Percentiles rank a stretch among this genome's conserved stretches.
phyloP scores from a whole-genome alignment of 495 filamentous ascomycete species.

The Diplogelasinospora grovesii region DNA sequence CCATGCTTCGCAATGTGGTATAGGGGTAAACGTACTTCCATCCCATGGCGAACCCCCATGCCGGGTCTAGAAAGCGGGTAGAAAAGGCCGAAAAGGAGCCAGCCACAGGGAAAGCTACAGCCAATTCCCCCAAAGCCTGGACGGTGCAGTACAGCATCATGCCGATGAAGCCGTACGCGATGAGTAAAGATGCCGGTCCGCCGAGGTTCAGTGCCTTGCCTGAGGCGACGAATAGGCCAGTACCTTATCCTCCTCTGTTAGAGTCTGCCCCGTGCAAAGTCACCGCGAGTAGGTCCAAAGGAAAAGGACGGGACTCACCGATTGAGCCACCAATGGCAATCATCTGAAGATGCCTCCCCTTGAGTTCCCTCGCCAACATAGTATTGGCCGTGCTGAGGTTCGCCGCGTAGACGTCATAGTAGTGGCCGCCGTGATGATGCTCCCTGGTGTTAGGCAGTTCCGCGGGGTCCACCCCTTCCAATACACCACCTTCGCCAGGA shows the following conservation, averaged over 20 bases:
- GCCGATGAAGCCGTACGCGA: slow-evolving; percentile 78
- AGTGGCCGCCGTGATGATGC: slow-evolving; percentile 35
- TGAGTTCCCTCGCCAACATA: slow-evolving; percentile 67
- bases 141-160: slow-evolving; percentile 88
- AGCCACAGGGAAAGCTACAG: slow-evolving; percentile 83
- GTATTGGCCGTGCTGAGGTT: slow-evolving; percentile 69
- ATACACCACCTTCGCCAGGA: not conserved
- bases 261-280: too few species aligned
- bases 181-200: slow-evolving; percentile 77
- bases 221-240: slow-evolving; percentile 85
- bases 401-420: slow-evolving; percentile 70
- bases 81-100: slow-evolving; percentile 92
- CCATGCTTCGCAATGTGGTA: not conserved
- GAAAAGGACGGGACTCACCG: slow-evolving; percentile 43
- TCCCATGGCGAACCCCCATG: slow-evolving; percentile 97
- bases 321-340: slow-evolving; percentile 95
- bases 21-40: slow-evolving; percentile 61
- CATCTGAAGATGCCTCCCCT: slow-evolving; percentile 89
- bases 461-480: not conserved
- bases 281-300: too few species aligned
- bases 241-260: slow-evolving; percentile 47
- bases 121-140: slow-evolving; percentile 87
- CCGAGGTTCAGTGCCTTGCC: slow-evolving; percentile 70
- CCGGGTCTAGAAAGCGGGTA: slow-evolving; percentile 85
- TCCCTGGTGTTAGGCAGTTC: not conserved